A percentile compares a stretch with the other conserved stretches of the same genome.
Evolutionary conservation across 768 basidiomycete species (phyloP).

Genomic region (Tylopilus intermedius): DNA sequence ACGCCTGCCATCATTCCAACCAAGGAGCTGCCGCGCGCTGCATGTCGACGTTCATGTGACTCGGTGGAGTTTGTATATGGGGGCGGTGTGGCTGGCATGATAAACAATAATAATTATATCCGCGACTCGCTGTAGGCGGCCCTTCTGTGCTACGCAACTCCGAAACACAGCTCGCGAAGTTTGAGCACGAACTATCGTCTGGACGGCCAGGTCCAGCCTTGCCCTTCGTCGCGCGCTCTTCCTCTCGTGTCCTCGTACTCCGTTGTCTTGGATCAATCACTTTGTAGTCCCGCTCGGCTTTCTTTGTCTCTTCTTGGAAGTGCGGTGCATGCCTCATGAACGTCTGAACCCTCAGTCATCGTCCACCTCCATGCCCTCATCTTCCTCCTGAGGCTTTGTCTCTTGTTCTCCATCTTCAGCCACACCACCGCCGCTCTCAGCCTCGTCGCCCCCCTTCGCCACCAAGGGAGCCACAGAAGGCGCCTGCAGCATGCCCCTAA

Average conservation of each 20-base stretch:
- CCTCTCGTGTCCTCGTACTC: slow-evolving; percentile 69
- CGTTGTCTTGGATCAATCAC: slow-evolving; percentile 81
- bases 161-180: too few relatives aligned
- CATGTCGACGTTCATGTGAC: background rate
- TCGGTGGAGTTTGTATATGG: background rate
- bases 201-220: slow-evolving; percentile 17
- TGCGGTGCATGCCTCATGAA: slow-evolving; percentile 65
- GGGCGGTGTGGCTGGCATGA: background rate
- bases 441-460: slow-evolving; percentile 11
- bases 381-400: slow-evolving; percentile 33
- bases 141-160: too few relatives aligned
- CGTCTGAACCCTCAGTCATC: slow-evolving; percentile 61
- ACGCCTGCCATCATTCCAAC: background rate
- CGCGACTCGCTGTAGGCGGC: background rate
- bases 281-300: slow-evolving; percentile 83
- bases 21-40: background rate
- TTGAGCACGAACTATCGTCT: slow-evolving; percentile 16
- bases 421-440: slow-evolving; percentile 17
- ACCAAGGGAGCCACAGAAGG: slow-evolving; percentile 29
- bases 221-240: slow-evolving; percentile 42
- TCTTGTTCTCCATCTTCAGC: slow-evolving; percentile 7
- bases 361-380: slow-evolving; percentile 67
- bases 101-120: too few relatives aligned
- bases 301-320: slow-evolving; percentile 69
- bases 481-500: slow-evolving; percentile 62